Percentiles rank a stretch among this genome's conserved stretches.
Conservation (phyloP, 140 eudicot genomes). For the Erigeron philadelphicus region DNA sequence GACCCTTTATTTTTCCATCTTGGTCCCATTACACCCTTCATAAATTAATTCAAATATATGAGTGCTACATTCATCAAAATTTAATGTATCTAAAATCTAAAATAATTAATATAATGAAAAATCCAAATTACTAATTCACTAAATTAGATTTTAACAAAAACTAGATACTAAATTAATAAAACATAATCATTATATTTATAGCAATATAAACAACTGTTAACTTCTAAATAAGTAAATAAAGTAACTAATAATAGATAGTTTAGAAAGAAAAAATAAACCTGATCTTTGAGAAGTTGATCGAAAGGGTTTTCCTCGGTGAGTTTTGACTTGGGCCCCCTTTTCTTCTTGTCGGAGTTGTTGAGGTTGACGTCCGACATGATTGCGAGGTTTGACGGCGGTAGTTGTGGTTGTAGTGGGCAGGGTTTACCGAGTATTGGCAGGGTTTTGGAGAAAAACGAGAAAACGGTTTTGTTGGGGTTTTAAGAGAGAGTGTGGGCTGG, state of each 20-base stretch:
- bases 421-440: conserved; percentile 45
- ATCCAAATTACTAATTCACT: too few relatives aligned
- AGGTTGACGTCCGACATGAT: conserved; percentile 62
- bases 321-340: conserved; percentile 41
- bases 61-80: not conserved
- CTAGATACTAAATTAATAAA: too few relatives aligned
- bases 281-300: too few relatives aligned
- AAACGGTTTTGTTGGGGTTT: conserved; percentile 35
- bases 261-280: too few relatives aligned
- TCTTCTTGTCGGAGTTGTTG: conserved; percentile 50
- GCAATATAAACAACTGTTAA: too few relatives aligned
- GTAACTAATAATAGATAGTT: too few relatives aligned
- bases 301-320: conserved; percentile 3
- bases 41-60: not conserved
- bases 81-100: too few relatives aligned
- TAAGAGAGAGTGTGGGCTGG: conserved; percentile 1
- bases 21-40: conserved; percentile 37
- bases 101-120: too few relatives aligned
- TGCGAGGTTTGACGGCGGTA: conserved; percentile 21
- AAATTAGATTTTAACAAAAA: too few relatives aligned
- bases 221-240: too few relatives aligned
- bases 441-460: conserved; percentile 25
- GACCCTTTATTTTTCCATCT: conserved; percentile 75
- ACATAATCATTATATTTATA: too few relatives aligned
- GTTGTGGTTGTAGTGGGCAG: conserved; percentile 21